Evolutionary conservation across 2,329 filamentous ascomycete species (phyloP), one percentile per base, ranked within the genome.

Genomic region (Paecilomyces formosus): DNA sequence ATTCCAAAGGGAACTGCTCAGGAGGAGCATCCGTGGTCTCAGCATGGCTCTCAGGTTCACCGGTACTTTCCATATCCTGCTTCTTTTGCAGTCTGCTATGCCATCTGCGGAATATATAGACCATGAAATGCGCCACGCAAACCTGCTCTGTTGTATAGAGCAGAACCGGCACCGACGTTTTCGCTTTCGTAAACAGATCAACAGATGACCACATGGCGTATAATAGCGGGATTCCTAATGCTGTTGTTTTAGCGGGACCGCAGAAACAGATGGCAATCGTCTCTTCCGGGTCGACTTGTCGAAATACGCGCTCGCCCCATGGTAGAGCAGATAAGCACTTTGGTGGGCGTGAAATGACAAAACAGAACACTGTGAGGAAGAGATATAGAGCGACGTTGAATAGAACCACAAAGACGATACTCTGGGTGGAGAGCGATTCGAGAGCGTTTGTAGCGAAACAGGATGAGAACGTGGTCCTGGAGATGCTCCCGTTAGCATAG

Each of bases 191-290:
- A 31, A 65, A 71, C 4, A 74, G 60, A 55, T 73, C 69, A 28
- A 74, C 56, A 1, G 66, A 66, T 3, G 64, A 57, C 67, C 71
- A 90, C 83, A 90, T 89, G 59, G 87, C 83, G 31, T 84, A 83
- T 55, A 84, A 80, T 28, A 90, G 69, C 0, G 88, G 88, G 7
- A 90, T 87, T 0, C 87, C 87, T 58, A 90, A 77, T 2, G 84
- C 85, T 1, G 87, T 86, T 2, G 87, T 89, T 72, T 91, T 91
- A 13, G 87, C 87, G 0, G 88, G 86, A 26, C 85, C 86, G 65
- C 87, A 89, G 71, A 90, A 90, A 64, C 87, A 89, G 13, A 89
- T 83, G 0, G 88, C 86, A 55, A 90, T 82, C 0, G 87, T 82
- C 64, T 89, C 84, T 59, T 82, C 80, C 39, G 81, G 81, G 0